These are phyloP conservation scores for Teratosphaeriaceae sp. DNA, from an alignment of 2,329 filamentous ascomycete species.

Conservation along the genomic window DNA sequence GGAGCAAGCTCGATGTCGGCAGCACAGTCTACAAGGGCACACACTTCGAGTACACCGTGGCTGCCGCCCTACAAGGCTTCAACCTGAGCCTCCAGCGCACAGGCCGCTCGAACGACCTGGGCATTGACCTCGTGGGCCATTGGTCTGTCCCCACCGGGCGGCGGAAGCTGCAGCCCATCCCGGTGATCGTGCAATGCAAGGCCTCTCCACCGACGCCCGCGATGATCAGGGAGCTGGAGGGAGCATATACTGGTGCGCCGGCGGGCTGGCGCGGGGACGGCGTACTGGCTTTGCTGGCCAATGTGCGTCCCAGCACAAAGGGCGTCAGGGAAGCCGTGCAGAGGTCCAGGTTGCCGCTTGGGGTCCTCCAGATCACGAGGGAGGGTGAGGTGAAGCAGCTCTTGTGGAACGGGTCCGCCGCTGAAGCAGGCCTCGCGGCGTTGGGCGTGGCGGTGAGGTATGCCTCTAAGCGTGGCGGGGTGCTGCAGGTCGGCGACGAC, in stretches of 20 bases:
- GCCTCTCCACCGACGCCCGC: slow-evolving; percentile 47
- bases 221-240: slow-evolving; percentile 69
- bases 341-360: slow-evolving; percentile 62
- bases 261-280: slow-evolving; percentile 60
- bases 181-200: slow-evolving; percentile 63
- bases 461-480: slow-evolving; percentile 1
- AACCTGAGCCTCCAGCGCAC: slow-evolving; percentile 60
- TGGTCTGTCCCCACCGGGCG: slow-evolving; percentile 49
- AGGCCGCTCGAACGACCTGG: slow-evolving; percentile 60
- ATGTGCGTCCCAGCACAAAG: slow-evolving; percentile 63
- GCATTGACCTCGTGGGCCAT: slow-evolving; percentile 67
- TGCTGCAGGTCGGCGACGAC: not conserved
- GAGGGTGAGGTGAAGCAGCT: slow-evolving; percentile 57
- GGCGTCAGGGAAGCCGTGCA: slow-evolving; percentile 69
- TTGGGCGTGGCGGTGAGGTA: slow-evolving; percentile 24
- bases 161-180: slow-evolving; percentile 24
- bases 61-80: slow-evolving; percentile 49
- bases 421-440: slow-evolving; percentile 56
- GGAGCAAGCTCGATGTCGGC: slow-evolving; percentile 47
- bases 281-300: slow-evolving; percentile 65
- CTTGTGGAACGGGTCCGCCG: slow-evolving; percentile 63
- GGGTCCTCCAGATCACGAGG: slow-evolving; percentile 57
- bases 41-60: slow-evolving; percentile 67
- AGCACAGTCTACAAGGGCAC: slow-evolving; percentile 65
- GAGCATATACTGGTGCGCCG: slow-evolving; percentile 68